Base-by-base conservation (phyloP, 805 yeast species). In the Zygosaccharomyces gambellarensis region DNA sequence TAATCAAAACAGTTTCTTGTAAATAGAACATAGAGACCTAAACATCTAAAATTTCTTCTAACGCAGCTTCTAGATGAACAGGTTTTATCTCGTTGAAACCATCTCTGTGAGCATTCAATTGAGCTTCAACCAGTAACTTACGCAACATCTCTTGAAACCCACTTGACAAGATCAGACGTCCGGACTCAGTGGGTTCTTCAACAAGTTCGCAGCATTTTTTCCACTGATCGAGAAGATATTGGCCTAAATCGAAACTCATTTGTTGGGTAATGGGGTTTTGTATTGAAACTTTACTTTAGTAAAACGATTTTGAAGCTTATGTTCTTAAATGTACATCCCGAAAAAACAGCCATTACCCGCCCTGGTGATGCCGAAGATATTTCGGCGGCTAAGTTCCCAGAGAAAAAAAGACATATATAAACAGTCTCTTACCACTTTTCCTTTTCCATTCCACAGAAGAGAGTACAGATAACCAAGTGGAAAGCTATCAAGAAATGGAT, bases 21-120 rank as follows among this genome's bases (percentile, higher is more conserved):
- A 50, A 54, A 45, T 31, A 36, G 8, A 42, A 39, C 5, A 12
- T n/a, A 36, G 28, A 25, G 6, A 25, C 28, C 25, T 36, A 45
- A 38, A 43, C 43, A 40, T 47, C 44, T 10, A 50, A 19, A 45
- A 57, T 19, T 8, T 32, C 51, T 4, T 60, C 57, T 47, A 71
- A 67, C 0, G 73, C 77, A 28, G 59, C 62, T 4, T 69, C 57
- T 30, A 78, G 55, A 60, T 76, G 80, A 17, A 63, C 71, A 4
- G 75, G 67, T 41, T 75, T 62, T 0, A 77, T 66, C 44, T 71
- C 74, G 9, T 75, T 59, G 47, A 77, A 64, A 3, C 78, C 75
- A 50, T 73, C 75, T 14, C 62, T 60, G 21, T 61, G 56, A 4
- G 79, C 71, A 5, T 70, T 55, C 29, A 60, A 60, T 27, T 70